Conservation (phyloP, 305 asterid species). For the Fraxinus floribunda region DNA sequence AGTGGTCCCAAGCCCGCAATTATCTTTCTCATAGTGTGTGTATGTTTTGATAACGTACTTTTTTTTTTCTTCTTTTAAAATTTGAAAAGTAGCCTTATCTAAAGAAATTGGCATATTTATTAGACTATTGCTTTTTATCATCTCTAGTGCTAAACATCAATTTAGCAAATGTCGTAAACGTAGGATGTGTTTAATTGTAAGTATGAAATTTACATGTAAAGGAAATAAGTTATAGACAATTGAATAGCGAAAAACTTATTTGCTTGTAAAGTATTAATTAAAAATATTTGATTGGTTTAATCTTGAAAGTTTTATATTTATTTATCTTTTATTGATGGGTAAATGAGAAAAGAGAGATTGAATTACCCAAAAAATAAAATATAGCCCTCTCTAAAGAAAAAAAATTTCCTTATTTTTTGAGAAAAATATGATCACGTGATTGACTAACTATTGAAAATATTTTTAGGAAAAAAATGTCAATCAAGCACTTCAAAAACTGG, state of each 20-base stretch:
- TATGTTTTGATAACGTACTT: neutral
- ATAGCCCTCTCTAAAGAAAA: neutral
- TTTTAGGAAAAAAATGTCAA: too few relatives aligned
- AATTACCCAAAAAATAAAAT: neutral
- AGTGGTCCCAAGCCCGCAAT: neutral
- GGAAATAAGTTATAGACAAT: neutral
- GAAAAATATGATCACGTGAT: neutral
- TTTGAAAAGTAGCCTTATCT: neutral
- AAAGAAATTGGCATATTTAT: neutral
- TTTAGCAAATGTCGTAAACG: neutral
- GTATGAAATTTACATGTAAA: neutral
- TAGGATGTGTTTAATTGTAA: neutral
- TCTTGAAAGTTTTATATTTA: neutral
- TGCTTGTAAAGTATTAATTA: neutral
- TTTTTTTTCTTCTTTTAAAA: neutral
- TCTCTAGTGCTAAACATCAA: neutral
- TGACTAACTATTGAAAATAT: neutral
- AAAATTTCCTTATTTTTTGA: neutral
- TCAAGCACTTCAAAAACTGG: neutral
- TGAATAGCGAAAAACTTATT: neutral
- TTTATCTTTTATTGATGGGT: neutral
- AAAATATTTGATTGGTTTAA: neutral
- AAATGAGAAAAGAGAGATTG: neutral
- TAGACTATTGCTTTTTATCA: neutral
- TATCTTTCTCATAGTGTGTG: neutral